Base-by-base conservation (phyloP, 2,329 filamentous ascomycete species). In the Monilinia polystroma region DNA sequence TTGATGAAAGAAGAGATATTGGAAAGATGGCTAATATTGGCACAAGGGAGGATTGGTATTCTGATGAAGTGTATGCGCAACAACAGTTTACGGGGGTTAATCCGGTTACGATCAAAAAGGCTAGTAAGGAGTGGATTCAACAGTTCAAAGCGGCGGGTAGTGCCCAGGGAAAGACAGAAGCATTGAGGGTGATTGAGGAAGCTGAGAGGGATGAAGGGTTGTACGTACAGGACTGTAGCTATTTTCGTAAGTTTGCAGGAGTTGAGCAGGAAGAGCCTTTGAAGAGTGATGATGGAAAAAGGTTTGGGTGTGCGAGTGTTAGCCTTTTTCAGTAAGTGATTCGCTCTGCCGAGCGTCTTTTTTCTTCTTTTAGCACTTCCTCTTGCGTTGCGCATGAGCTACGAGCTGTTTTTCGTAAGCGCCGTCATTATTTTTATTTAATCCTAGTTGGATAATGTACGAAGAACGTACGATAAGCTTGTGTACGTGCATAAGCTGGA, bases 321-420 rank as follows among this genome's bases (percentile, higher is more conserved):
- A 77, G 72, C 5, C 74, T 83, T 12, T 82, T 81, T 69, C 76
- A 80, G 58, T 77, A 83, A 10, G 75, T 78, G 62, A 68, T 75
- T 1, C 20, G 29, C 20, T 59, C 7, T 29, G 29, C 29, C 29
- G 29, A 29, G 29, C 29, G 29, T 29, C 18, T 49, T 10, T 32
- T 51, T 43, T 49, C n/a, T 26, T 16, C n/a, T 6, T n/a, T 12
- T 54, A 0, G 29, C 29, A 20, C 12, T 29, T 26, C 38, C 18
- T 26, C 11, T 59, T 10, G 7, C 43, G 26, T 59, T 10, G 18
- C 6, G 10, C 35, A 43, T 1, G 29, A 38, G 47, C 18, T 29
- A 12, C 23, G n/a, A 63, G 45, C 32, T 53, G 20, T 14, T 20
- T 54, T n/a, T 43, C 32, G 29, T 60, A 38, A 60, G 45, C 58